phyloP scores from a whole-genome alignment of 441 rosid genomes.

The Eutrema salsugineum region DNA sequence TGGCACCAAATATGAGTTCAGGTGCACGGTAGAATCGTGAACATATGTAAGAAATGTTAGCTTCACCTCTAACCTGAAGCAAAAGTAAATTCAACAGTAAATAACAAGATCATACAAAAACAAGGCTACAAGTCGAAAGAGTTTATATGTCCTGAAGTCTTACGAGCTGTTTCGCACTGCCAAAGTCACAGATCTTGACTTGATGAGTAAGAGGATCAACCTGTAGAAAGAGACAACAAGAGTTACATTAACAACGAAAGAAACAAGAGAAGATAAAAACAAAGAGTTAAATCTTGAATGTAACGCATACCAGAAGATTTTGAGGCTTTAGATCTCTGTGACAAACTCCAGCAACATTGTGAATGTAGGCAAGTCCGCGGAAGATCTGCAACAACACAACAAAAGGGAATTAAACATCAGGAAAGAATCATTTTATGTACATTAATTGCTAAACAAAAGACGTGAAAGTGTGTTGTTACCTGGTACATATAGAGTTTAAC shows the following conservation, averaged over 20 bases:
- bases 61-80: conserved; percentile 82
- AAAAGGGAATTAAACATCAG: background rate
- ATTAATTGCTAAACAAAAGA: background rate
- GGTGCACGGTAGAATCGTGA: conserved; percentile 99
- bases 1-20: conserved; percentile 98
- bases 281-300: background rate
- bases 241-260: background rate
- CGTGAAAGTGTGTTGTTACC: conserved; percentile 37
- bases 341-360: conserved; percentile 86
- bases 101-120: conserved; percentile 3
- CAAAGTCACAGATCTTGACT: conserved; percentile 98
- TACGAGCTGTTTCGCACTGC: conserved; percentile 98
- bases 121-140: background rate
- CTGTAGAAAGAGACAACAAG: conserved; percentile 36
- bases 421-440: background rate
- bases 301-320: conserved; percentile 78
- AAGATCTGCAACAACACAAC: conserved; percentile 55
- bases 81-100: conserved; percentile 18
- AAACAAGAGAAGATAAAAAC: background rate
- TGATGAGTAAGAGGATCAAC: conserved; percentile 98
- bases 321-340: conserved; percentile 99
- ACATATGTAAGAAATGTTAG: conserved; percentile 91
- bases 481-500: conserved; percentile 92
- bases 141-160: conserved; percentile 6
- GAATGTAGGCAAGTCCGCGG: conserved; percentile 93